A percentile compares a stretch with the other conserved stretches of the same genome.
phyloP scores from a whole-genome alignment of 169 alveolate genomes.

The Plasmodium relictum region DNA sequence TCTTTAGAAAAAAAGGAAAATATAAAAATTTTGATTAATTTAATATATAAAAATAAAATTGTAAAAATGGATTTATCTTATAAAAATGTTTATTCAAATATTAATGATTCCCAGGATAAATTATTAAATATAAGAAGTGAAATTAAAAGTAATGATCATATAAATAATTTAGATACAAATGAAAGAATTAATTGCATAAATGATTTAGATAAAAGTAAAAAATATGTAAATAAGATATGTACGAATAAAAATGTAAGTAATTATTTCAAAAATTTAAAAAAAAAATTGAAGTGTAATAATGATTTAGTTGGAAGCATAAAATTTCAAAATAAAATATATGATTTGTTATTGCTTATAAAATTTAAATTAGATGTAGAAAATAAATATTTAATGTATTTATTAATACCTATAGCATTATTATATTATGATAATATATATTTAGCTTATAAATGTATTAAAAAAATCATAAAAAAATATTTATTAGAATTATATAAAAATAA shows the following conservation, averaged over 20 bases:
- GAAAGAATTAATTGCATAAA: no score
- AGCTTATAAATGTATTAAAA: conserved; percentile 40
- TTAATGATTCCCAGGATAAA: background rate
- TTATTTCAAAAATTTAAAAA: background rate
- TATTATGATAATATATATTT: conserved; percentile 45
- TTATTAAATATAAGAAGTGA: no score
- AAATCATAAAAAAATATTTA: conserved; percentile 42
- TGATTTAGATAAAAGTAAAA: no score
- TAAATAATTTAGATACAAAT: no score
- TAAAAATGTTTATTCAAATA: conserved; percentile 4
- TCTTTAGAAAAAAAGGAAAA: conserved; percentile 38
- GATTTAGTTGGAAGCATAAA: conserved; percentile 42
- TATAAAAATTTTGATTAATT: conserved; percentile 1
- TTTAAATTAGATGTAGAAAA: conserved; percentile 26
- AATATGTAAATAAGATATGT: no score
- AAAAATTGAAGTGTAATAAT: background rate
- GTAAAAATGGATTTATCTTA: background rate
- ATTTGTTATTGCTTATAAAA: conserved; percentile 5
- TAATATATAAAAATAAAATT: background rate
- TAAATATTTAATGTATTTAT: conserved; percentile 24
- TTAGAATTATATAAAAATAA: conserved; percentile 28
- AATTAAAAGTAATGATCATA: no score
- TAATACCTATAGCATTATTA: conserved; percentile 32
- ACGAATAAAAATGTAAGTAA: no score
- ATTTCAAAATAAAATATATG: conserved; percentile 14